phyloP scores from a whole-genome alignment of 2,329 filamentous ascomycete species.

The Raffaelea deltoideospora region DNA sequence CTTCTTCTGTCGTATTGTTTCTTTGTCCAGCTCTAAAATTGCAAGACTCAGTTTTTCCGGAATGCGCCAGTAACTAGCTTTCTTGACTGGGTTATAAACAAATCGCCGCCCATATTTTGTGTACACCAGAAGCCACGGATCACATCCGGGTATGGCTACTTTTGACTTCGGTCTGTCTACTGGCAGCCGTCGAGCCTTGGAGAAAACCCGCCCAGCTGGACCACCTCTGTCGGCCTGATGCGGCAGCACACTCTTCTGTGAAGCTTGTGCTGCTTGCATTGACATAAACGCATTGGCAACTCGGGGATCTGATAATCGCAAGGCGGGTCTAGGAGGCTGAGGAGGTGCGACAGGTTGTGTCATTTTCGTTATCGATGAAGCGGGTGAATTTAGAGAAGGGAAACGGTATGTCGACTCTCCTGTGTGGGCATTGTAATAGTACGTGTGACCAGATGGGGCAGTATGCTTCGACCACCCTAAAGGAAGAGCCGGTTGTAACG shows the following conservation, averaged over 20 bases:
- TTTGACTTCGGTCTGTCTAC: constrained; percentile 70
- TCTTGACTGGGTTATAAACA: constrained; percentile 73
- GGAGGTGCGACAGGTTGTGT: constrained; percentile 17
- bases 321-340: constrained; percentile 17
- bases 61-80: constrained; percentile 89
- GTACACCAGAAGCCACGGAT: constrained; percentile 83
- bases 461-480: constrained; percentile 88
- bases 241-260: too few relatives aligned
- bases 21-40: constrained; percentile 58
- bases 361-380: constrained; percentile 9
- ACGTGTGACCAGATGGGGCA: constrained; percentile 71
- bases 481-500: constrained; percentile 43
- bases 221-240: constrained; percentile 16
- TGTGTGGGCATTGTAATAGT: constrained; percentile 73
- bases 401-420: constrained; percentile 79
- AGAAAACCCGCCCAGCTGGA: not conserved
- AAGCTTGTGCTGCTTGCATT: constrained; percentile 30
- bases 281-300: constrained; percentile 46
- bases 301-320: constrained; percentile 35
- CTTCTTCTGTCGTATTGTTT: constrained; percentile 12
- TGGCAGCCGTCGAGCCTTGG: constrained; percentile 44
- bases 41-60: constrained; percentile 73
- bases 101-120: constrained; percentile 84
- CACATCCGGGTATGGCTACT: constrained; percentile 61
- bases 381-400: constrained; percentile 24